Base-by-base conservation (phyloP, 176 grass and related monocot species). In the Stipa capillata region DNA sequence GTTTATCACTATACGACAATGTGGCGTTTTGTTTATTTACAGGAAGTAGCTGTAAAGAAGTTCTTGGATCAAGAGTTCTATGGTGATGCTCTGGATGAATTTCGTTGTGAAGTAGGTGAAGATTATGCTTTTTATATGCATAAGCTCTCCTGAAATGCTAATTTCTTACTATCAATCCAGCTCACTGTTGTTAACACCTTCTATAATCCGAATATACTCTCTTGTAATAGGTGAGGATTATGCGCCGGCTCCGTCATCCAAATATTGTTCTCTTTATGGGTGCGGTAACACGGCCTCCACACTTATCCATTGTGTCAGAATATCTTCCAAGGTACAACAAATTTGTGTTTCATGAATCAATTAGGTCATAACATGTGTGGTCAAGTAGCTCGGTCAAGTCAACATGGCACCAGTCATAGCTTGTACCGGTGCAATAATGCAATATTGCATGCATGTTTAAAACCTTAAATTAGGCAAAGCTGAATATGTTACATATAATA, bases 31-130 rank as follows among this genome's bases (percentile, higher is more conserved):
- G 48, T 64, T 70, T 69, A 90, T 92, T 78, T 83, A 74, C 79
- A 97, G 94, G 94, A 97, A 94, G 94, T 97, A 84, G 94, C 94
- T 90, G 91, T 97, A 56, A 97, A 97, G 82, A 97, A 97, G 64
- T 97, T 97, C 74, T 89, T 94, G 68, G 91, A 97, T 79, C 94
- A 97, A 81, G 94, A 97, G 9, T 97, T 97, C 45, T 97, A 97
- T 76, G 94, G 94, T 68, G 94, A 87, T 91, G 91, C 94, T 85
- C 78, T 97, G 63, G 94, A 94, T 90, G 94, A 97, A 59, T 97
- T 97, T 56, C 91, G 89, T 80, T 86, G 94, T 21, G 91, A 97
- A 87, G 91, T 94, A 77, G 20, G 85, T 87, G 79, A 61, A 15
- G 8, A 41, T 51, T 51, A 83, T 75, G 69, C 47, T 33, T 71